These are phyloP conservation scores for Saturnispora kantuleensis DNA, from an alignment of 805 yeast species.

Conservation along the genomic window DNA sequence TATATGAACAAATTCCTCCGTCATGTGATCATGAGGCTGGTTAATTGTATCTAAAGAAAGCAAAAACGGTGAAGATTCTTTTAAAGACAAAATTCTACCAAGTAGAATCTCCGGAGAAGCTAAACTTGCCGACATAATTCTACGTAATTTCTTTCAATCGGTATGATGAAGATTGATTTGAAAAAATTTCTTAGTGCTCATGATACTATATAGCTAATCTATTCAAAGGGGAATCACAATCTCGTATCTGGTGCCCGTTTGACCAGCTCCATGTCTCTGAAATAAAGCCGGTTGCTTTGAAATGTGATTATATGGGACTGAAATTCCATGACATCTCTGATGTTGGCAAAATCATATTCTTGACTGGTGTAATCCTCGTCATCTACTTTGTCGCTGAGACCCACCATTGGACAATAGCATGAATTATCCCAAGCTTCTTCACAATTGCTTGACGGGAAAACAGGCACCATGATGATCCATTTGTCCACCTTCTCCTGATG, in stretches of 20 bases:
- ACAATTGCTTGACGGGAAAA: constrained; percentile 21
- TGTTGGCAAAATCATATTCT: constrained; percentile 26
- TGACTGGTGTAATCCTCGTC: constrained; percentile 10
- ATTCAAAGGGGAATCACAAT: too few species aligned
- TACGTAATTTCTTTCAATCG: neutral
- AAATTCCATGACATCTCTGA: constrained; percentile 39
- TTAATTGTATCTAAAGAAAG: constrained; percentile 58
- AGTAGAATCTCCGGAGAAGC: constrained; percentile 43
- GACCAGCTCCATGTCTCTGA: constrained; percentile 17
- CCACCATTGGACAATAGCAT: constrained; percentile 42
- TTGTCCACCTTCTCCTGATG: constrained; percentile 51
- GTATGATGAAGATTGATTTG: too few species aligned
- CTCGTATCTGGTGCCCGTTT: neutral
- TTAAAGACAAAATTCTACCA: constrained; percentile 54
- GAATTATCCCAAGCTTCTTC: constrained; percentile 27
- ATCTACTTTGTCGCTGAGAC: constrained; percentile 21
- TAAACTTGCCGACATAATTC: constrained; percentile 20
- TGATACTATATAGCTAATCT: too few species aligned
- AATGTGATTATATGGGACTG: constrained; percentile 46
- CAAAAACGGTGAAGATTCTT: constrained; percentile 67
- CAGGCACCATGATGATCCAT: constrained; percentile 57
- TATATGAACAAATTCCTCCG: constrained; percentile 47
- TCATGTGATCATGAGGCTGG: constrained; percentile 52
- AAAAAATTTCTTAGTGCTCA: too few species aligned
- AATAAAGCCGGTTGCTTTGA: constrained; percentile 32